Base-by-base conservation (phyloP, 1,284 basidiomycete genomes). In the Rhodotorula mucilaginosa region DNA sequence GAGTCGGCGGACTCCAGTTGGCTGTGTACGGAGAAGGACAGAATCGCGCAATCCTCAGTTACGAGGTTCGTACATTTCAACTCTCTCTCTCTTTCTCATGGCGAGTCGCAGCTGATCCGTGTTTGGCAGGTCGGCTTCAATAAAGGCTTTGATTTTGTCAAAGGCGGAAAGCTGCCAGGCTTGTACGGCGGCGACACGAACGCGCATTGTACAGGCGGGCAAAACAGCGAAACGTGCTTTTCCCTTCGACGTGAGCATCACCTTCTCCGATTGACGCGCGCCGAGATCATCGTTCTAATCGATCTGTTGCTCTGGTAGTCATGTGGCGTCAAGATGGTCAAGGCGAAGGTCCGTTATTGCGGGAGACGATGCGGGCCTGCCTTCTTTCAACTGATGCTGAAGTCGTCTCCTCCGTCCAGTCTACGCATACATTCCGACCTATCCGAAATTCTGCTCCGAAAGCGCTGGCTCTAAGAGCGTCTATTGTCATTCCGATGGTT, bases 121-220 rank as follows among this genome's bases (percentile, higher is more conserved):
- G 10, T 34, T 3, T 10, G 5, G 39, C 65, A 76, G 68, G 73
- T 76, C 34, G 71, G 69, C 4, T 74, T 76, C 61, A 61, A 34
- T 3, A 23, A 26, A 5, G 62, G 61, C 3, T 74, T 76, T 49
- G 71, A 71, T 52, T 76, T 72, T 34, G 71, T 73, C 46, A 61
- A 68, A n/a, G 75, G 68, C 19, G 71, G 71, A 5, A 73, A 73
- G 34, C 67, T 76, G 16, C 69, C 75, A 5, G 73, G 75, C 0
- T 5, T 68, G 5, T 76, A 65, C 44, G 71, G 72, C 21, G 75
- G 75, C 16, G 64, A 63, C 21, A 13, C 62, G 2, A 31, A 10
- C 1, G 58, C 48, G 47, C 23, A 34, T 51, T 76, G 75, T 31
- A 66, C 67, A 0, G 75, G 75, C 18, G 73, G 73, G 2, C n/a